Percentiles rank a stretch among this genome's conserved stretches.
Evolutionary conservation across 2,329 filamentous ascomycete genomes (phyloP).

Genomic region (Delphinella strobiligena): DNA sequence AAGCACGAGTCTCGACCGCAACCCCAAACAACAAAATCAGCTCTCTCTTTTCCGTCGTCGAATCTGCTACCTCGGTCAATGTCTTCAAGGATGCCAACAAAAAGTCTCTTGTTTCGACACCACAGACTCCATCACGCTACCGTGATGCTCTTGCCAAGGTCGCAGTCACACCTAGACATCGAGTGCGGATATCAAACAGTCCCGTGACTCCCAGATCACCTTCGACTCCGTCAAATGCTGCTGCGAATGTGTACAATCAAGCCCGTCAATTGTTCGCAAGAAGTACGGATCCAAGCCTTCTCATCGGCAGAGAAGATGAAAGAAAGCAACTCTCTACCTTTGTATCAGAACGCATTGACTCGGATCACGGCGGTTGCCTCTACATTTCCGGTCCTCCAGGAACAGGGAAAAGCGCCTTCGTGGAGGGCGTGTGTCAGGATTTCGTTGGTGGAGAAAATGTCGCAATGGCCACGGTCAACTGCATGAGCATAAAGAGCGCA

Average conservation of each 20-base stretch:
- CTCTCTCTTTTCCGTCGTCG: conserved; percentile 28
- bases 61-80: conserved; percentile 21
- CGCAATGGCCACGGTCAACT: conserved; percentile 76
- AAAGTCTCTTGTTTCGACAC: conserved; percentile 32
- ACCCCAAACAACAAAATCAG: conserved; percentile 35
- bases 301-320: conserved; percentile 67
- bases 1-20: conserved; percentile 26
- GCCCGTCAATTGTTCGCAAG: conserved; percentile 80
- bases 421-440: conserved; percentile 62
- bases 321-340: conserved; percentile 56
- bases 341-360: conserved; percentile 49
- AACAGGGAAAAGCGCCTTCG: conserved; percentile 91
- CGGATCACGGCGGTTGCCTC: conserved; percentile 62
- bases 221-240: conserved; percentile 52
- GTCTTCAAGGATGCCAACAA: conserved; percentile 25
- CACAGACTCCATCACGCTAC: conserved; percentile 58
- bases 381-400: conserved; percentile 94
- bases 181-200: conserved; percentile 64
- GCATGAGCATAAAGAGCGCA: conserved; percentile 88
- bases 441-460: conserved; percentile 41
- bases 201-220: conserved; percentile 69
- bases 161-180: conserved; percentile 71
- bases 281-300: conserved; percentile 58
- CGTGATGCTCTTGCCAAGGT: conserved; percentile 63
- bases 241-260: conserved; percentile 70